Percentiles rank a stretch among this genome's conserved stretches.
These are phyloP conservation scores for Epichloe elymi DNA, from an alignment of 2,329 filamentous ascomycete species.

Conservation along the genomic window DNA sequence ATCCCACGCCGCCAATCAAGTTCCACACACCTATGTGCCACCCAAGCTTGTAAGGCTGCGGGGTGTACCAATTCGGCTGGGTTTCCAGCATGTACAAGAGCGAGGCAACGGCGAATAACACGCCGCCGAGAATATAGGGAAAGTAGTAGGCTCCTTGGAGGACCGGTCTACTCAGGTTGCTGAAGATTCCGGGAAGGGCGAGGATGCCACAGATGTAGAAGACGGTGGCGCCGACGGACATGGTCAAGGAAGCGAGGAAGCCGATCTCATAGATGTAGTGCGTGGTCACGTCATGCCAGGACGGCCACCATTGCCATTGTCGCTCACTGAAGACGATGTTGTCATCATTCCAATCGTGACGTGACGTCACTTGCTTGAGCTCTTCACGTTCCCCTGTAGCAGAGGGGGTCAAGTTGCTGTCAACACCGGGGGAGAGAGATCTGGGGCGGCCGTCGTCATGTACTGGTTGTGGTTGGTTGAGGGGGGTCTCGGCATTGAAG, in stretches of 20 bases:
- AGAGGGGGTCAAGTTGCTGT: not conserved
- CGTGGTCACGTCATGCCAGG: conserved; percentile 36
- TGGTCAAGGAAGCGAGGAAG: conserved; percentile 44
- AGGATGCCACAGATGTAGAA: conserved; percentile 54
- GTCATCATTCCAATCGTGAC: not conserved
- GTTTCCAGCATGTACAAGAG: conserved; percentile 52
- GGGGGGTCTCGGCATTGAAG: conserved; percentile 1
- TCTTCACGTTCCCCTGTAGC: not conserved
- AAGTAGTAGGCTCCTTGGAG: conserved; percentile 43
- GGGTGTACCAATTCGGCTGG: conserved; percentile 47
- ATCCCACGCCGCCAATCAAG: conserved; percentile 45
- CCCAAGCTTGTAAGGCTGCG: conserved; percentile 39
- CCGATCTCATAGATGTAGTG: conserved; percentile 51
- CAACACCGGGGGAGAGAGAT: not conserved
- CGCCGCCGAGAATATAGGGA: conserved; percentile 46
- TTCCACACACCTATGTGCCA: conserved; percentile 57
- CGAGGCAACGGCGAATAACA: conserved; percentile 43
- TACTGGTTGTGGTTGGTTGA: not conserved
- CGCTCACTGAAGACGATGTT: conserved; percentile 7
- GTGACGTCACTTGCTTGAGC: not conserved
- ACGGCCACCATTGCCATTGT: conserved; percentile 46
- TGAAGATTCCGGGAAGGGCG: conserved; percentile 41
- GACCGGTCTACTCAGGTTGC: conserved; percentile 30
- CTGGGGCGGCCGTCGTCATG: not conserved
- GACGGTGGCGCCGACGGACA: conserved; percentile 45